Conservation (phyloP, 805 yeast species). For the Isabelozyma pseudorhagii region DNA sequence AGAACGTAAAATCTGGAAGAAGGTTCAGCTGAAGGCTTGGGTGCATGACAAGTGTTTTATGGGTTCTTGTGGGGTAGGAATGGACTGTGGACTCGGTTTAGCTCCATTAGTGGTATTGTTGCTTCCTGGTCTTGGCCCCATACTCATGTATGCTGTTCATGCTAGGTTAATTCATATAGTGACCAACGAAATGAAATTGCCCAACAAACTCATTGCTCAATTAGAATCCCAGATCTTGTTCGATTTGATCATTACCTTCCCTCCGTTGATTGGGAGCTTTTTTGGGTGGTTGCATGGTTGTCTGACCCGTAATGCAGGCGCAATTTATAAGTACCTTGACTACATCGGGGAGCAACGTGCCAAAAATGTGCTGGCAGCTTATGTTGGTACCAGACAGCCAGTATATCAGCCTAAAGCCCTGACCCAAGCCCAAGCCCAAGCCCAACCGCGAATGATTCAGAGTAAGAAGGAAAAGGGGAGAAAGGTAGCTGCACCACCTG, state of each 20-base stretch:
- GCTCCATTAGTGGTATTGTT: conserved; percentile 66
- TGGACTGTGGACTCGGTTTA: conserved; percentile 74
- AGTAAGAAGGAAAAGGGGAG: not conserved
- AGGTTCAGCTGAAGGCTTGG: conserved; percentile 80
- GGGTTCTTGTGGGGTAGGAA: conserved; percentile 65
- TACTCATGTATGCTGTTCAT: conserved; percentile 76
- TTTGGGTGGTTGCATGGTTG: conserved; percentile 82
- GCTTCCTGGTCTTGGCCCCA: conserved; percentile 83
- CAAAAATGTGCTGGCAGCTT: conserved; percentile 13
- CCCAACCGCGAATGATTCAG: not conserved
- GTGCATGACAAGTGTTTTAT: conserved; percentile 76
- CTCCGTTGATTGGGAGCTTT: conserved; percentile 77
- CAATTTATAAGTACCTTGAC: conserved; percentile 48
- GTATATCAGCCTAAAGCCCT: not conserved
- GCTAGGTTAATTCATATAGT: conserved; percentile 63
- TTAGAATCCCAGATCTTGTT: conserved; percentile 73
- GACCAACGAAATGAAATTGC: conserved; percentile 52
- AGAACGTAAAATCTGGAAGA: conserved; percentile 69
- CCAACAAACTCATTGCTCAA: conserved; percentile 57
- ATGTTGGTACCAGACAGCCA: conserved; percentile 11
- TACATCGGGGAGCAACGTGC: conserved; percentile 15
- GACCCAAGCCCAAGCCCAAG: not conserved
- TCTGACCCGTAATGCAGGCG: conserved; percentile 84
- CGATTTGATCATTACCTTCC: conserved; percentile 71
- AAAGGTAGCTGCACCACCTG: not conserved